These are phyloP conservation scores for Candida ulmi DNA, from an alignment of 805 yeast genomes.

Conservation along the genomic window DNA sequence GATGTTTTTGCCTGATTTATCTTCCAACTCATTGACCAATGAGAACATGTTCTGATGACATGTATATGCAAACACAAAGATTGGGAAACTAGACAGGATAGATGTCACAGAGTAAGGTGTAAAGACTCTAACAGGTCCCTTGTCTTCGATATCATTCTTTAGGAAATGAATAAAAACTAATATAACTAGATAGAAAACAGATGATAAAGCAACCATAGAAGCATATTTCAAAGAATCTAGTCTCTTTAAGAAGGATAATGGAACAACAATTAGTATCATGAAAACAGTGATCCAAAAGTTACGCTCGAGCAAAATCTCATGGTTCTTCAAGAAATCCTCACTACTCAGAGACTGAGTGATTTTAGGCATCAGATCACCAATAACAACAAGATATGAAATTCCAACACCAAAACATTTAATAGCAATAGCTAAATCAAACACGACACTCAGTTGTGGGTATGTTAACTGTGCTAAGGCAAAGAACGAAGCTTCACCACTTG, in stretches of 20 bases:
- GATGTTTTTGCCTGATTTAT: slow-evolving; percentile 43
- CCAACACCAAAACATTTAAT: slow-evolving; percentile 71
- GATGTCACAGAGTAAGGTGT: slow-evolving; percentile 40
- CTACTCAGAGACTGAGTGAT: slow-evolving; percentile 32
- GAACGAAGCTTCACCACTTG: slow-evolving; percentile 56
- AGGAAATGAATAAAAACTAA: slow-evolving; percentile 71
- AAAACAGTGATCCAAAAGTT: slow-evolving; percentile 58
- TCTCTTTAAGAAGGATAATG: slow-evolving; percentile 64
- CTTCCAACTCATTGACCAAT: slow-evolving; percentile 71
- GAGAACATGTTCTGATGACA: slow-evolving; percentile 96
- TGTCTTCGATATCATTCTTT: slow-evolving; percentile 46
- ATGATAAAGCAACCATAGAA: slow-evolving; percentile 72
- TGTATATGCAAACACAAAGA: slow-evolving; percentile 89
- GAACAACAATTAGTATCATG: slow-evolving; percentile 38
- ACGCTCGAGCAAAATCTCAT: slow-evolving; percentile 31
- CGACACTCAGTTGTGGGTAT: slow-evolving; percentile 52
- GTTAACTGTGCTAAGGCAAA: slow-evolving; percentile 57
- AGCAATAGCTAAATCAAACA: slow-evolving; percentile 65
- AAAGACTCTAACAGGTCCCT: slow-evolving; percentile 46
- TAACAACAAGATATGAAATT: slow-evolving; percentile 59
- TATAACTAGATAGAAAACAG: slow-evolving; percentile 72
- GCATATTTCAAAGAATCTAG: slow-evolving; percentile 83
- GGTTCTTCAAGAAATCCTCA: slow-evolving; percentile 9
- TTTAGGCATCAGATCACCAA: slow-evolving; percentile 67
- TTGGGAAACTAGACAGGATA: slow-evolving; percentile 76